Evolutionary conservation across 345 rosid species (phyloP).

Genomic region (Iberis pinnata): DNA sequence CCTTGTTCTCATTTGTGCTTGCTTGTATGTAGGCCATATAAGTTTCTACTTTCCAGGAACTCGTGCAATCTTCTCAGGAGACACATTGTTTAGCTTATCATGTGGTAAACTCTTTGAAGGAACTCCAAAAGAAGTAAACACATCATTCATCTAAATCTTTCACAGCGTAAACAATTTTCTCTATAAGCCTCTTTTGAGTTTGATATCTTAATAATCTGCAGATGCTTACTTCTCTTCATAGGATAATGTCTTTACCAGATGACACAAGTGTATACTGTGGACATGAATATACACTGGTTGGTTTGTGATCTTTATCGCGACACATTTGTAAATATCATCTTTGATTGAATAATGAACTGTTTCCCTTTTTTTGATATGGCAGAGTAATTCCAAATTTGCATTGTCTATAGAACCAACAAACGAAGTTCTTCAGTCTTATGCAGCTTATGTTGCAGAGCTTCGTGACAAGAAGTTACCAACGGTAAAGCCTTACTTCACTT

Average conservation of each 20-base stretch:
- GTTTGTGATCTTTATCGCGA: too few species aligned
- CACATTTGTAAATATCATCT: too few species aligned
- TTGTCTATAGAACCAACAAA: conserved; percentile 81
- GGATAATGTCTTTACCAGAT: conserved; percentile 70
- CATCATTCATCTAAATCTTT: too few species aligned
- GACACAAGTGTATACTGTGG: conserved; percentile 83
- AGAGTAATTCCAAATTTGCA: conserved; percentile 95
- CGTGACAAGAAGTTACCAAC: conserved; percentile 70
- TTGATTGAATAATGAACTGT: too few species aligned
- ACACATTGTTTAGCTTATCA: conserved; percentile 90
- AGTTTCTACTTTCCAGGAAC: conserved; percentile 92
- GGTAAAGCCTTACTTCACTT: too few species aligned
- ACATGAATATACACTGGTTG: conserved; percentile 88
- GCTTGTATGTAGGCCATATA: conserved; percentile 65
- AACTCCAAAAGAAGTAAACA: conserved; percentile 67
- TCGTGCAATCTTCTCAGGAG: conserved; percentile 76
- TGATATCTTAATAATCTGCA: conserved; percentile 28
- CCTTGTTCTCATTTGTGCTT: too few species aligned
- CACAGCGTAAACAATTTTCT: too few species aligned
- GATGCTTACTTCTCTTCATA: conserved; percentile 79
- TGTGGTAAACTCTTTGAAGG: conserved; percentile 99
- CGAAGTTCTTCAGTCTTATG: conserved; percentile 69
- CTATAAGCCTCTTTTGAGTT: too few species aligned
- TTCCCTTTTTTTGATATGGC: conserved; percentile 23
- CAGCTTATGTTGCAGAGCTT: conserved; percentile 63